Evolutionary conservation across 1,139 yeast genomes (phyloP), one percentile per base, ranked within the genome.

Genomic region (Candida labiduridarum): DNA sequence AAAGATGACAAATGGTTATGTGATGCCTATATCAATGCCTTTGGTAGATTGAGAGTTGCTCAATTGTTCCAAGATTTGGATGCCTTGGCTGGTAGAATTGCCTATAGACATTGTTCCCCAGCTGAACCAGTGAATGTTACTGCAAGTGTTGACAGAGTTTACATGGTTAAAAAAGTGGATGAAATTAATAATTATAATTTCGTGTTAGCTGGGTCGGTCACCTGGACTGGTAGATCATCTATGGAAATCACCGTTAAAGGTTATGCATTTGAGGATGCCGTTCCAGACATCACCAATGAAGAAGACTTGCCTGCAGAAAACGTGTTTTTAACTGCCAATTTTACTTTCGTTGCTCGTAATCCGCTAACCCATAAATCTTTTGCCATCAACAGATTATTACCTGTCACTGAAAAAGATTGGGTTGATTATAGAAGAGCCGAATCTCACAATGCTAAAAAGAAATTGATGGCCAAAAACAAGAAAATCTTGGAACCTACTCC

Each of bases 161-260:
- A 89, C 66, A 86, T 92, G 84, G 83, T 90, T 54, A 88, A 87
- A 65, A 85, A 90, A 56, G 83, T 91, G 42, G 96, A 90, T 62
- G 90, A 87, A 60, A 84, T 91, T 55, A 76, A 79, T 51, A 82
- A 84, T 56, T 86, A 80, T 69, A 89, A 90, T 66, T 87, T 92
- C 61, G 79, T 89, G 27, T 72, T 92, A 55, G 91, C 95, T 33
- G 98, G 98, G 14, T 76, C 85, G 45, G 97, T 90, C 38, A 87
- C 96, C 12, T 92, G 96, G 91, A 90, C 97, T 0, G 98, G 98
- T 49, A 76, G 89, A 53, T 88, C 96, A 1, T 89, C 97, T 1
- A 92, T 92, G 97, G 97, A 92, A 70, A 91, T 92, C 62, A 82
- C 92, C 47, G 95, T 92, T 59, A 87, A 85, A 63, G 97, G 97